Evolutionary conservation across 768 basidiomycete genomes (phyloP).

Genomic region (Boletus subparvulus): DNA sequence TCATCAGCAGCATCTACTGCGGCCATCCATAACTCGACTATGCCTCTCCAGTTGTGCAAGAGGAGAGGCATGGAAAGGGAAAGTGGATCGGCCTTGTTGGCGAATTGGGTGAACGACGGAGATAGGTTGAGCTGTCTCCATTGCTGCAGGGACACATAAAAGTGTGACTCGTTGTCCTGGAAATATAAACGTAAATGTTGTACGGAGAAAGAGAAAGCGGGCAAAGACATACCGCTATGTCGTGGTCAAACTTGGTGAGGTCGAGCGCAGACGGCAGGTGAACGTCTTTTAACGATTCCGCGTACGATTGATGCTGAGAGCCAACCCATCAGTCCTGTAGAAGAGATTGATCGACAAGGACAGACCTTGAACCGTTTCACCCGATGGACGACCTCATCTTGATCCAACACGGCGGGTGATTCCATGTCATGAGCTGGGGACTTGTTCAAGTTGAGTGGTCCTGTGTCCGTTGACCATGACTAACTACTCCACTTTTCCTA

Average conservation of each 20-base stretch:
- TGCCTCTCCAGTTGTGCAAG: slow-evolving; percentile 73
- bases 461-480: background rate
- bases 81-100: slow-evolving; percentile 55
- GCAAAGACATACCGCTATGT: slow-evolving; percentile 45
- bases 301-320: slow-evolving; percentile 70
- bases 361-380: slow-evolving; percentile 54
- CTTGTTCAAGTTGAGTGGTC: background rate
- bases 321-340: background rate
- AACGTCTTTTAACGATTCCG: slow-evolving; percentile 62
- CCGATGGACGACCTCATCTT: slow-evolving; percentile 32
- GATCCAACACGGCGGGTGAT: background rate
- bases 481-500: background rate
- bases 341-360: background rate
- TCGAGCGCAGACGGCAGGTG: slow-evolving; percentile 68
- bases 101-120: slow-evolving; percentile 70
- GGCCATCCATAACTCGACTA: slow-evolving; percentile 62
- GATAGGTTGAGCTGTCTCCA: slow-evolving; percentile 82
- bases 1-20: slow-evolving; percentile 62
- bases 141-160: slow-evolving; percentile 68
- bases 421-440: slow-evolving; percentile 11
- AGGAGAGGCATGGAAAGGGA: slow-evolving; percentile 78
- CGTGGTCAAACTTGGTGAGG: slow-evolving; percentile 55
- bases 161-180: slow-evolving; percentile 78
- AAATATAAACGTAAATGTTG: background rate
- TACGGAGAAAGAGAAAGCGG: background rate